Base-by-base conservation (phyloP, 2,329 filamentous ascomycete species). In the Escovopsis weberi region DNA sequence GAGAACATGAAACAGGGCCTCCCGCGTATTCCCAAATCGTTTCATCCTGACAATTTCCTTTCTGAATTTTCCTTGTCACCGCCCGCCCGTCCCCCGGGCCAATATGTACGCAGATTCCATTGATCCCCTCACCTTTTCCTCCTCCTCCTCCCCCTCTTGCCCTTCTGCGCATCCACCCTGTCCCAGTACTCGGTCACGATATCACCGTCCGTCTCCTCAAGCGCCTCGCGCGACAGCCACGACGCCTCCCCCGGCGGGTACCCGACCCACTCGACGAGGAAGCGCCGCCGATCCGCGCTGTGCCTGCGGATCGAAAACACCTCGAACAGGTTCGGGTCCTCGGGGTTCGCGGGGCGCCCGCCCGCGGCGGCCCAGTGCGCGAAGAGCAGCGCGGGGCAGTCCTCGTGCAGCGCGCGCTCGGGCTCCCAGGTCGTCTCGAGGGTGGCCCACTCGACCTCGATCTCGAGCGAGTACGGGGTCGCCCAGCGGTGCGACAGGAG, bases 181-280 rank as follows among this genome's bases (percentile, higher is more conserved):
- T 41, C 32, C 50, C 48, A 59, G 38, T 63, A 63, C 7, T 52
- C 51, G 0, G 51, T 51, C 12, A 59, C 48, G 2, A 56, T 38
- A 6, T 47, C 46, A 2, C 51, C 50, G 6, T 57, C 58, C 3
- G 54, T 51, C 43, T 54, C 46, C 34, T 57, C 47, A 0, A 63
- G 48, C 4, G 39, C 45, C 1, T 39, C 38, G 6, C 50, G 47
- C 2, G 53, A 45, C 45, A 59, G 50, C 61, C 61, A 64, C 2
- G 55, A 54, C 4, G 45, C 51, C 1, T 61, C 55, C 9, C 46
- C 40, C 8, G 49, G 43, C 3, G 50, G 51, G 35, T 55, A 63
- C 10, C 61, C 61, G 4, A 61, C 44, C 61, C 61, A 64, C 45
- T 63, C 61, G 2, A 64, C 59, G 8, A 54, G 45, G 28, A 62